Percentiles rank a stretch among this genome's conserved stretches.
These are phyloP conservation scores for Arthrobotrys sinensis DNA, from an alignment of 2,329 filamentous ascomycete species.

Conservation along the genomic window DNA sequence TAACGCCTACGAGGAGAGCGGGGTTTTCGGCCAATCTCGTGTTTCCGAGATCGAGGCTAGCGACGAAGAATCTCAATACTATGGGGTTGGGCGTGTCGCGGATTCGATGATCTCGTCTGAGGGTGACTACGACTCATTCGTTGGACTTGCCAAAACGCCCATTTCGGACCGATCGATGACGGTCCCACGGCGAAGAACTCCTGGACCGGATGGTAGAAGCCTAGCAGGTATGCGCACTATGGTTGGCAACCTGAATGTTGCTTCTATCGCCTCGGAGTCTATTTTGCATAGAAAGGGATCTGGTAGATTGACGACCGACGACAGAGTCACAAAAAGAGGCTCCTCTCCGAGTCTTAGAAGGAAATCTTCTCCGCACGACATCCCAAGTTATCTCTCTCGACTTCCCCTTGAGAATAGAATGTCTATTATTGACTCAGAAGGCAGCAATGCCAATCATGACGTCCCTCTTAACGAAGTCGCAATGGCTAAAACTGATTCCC, in stretches of 20 bases:
- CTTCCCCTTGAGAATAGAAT: constrained; percentile 50
- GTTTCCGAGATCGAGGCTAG: constrained; percentile 55
- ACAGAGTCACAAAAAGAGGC: constrained; percentile 53
- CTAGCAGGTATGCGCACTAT: constrained; percentile 61
- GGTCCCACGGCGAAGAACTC: constrained; percentile 45
- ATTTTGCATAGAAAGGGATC: constrained; percentile 56
- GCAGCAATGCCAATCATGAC: constrained; percentile 49
- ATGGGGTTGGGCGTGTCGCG: constrained; percentile 38
- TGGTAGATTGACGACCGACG: constrained; percentile 46
- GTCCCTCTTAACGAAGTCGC: constrained; percentile 20
- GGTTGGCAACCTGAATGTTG: constrained; percentile 63
- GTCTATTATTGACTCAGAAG: constrained; percentile 57
- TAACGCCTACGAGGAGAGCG: constrained; percentile 58
- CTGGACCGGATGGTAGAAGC: constrained; percentile 56
- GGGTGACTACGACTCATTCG: constrained; percentile 54
- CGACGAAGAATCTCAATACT: constrained; percentile 46
- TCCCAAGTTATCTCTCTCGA: constrained; percentile 32
- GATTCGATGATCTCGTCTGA: constrained; percentile 54
- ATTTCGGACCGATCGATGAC: constrained; percentile 58
- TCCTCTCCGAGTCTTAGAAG: constrained; percentile 48
- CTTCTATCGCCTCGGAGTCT: constrained; percentile 57
- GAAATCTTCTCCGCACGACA: constrained; percentile 55
- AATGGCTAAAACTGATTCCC: constrained; percentile 52
- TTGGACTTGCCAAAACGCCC: constrained; percentile 46
- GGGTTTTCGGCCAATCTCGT: constrained; percentile 59